Conservation (phyloP, 495 filamentous ascomycete species). For the Glarea lozoyensis region DNA sequence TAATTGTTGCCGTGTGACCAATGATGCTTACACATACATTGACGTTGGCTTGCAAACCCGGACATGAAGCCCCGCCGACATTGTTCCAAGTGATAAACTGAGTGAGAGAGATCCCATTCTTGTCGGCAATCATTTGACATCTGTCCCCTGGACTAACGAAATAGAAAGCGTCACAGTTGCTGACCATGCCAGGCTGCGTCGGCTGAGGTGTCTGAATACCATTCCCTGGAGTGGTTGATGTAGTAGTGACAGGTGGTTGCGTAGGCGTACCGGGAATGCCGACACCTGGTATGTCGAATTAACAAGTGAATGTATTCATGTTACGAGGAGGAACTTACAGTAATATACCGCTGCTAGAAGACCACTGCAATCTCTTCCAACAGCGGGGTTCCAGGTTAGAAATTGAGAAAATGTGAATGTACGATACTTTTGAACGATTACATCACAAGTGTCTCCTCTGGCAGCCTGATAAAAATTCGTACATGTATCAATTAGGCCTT, state of each 20-base stretch:
- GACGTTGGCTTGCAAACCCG: slow-evolving; percentile 53
- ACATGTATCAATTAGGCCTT: slow-evolving; percentile 16
- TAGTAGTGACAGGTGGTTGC: neutral
- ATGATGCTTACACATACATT: slow-evolving; percentile 27
- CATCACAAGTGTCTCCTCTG: slow-evolving; percentile 13
- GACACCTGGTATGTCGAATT: too few species aligned
- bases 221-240: slow-evolving; percentile 15
- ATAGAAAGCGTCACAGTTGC: slow-evolving; percentile 35
- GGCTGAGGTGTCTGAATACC: slow-evolving; percentile 24
- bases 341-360: neutral
- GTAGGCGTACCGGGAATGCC: neutral
- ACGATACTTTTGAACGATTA: too few species aligned
- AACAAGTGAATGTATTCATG: too few species aligned
- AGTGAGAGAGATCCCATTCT: slow-evolving; percentile 22
- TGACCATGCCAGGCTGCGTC: slow-evolving; percentile 29
- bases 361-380: slow-evolving; percentile 16
- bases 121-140: slow-evolving; percentile 30
- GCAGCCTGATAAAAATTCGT: slow-evolving; percentile 13
- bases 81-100: slow-evolving; percentile 29
- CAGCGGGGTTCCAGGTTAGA: slow-evolving; percentile 30
- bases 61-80: slow-evolving; percentile 35
- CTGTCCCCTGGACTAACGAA: slow-evolving; percentile 31
- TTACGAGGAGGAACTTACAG: too few species aligned
- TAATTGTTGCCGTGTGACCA: neutral
- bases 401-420: slow-evolving; percentile 24